These are phyloP conservation scores for Phytomonas francai DNA, from an alignment of 208 protist species.

Conservation along the genomic window DNA sequence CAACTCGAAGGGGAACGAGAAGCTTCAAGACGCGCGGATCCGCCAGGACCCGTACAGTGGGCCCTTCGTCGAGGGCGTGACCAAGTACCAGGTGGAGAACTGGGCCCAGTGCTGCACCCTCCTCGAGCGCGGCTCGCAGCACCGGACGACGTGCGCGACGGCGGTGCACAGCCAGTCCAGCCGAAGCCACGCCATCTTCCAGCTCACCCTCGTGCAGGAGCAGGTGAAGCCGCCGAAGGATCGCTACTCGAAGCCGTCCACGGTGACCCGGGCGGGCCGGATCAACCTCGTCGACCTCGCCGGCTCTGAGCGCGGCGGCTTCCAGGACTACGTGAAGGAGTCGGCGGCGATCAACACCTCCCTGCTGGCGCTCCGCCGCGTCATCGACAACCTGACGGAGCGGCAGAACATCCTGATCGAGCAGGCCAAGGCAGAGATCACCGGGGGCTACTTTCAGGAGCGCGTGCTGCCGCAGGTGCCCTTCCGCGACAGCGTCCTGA, in stretches of 20 bases:
- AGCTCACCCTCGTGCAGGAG: constrained; percentile 80
- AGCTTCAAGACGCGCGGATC: constrained; percentile 84
- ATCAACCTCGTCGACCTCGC: constrained; percentile 90
- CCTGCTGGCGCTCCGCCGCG: constrained; percentile 72
- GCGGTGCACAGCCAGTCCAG: constrained; percentile 86
- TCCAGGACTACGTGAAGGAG: constrained; percentile 88
- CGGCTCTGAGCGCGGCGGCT: constrained; percentile 85
- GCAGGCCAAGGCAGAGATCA: constrained; percentile 72
- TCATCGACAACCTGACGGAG: constrained; percentile 86
- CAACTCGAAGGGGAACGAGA: constrained; percentile 65
- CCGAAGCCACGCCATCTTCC: constrained; percentile 87
- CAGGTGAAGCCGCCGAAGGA: constrained; percentile 57
- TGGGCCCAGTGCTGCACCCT: constrained; percentile 82
- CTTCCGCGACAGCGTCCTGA: constrained; percentile 86
- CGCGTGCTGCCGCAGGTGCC: constrained; percentile 80
- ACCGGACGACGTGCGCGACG: constrained; percentile 91
- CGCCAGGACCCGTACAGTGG: constrained; percentile 81
- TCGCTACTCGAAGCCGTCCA: constrained; percentile 47
- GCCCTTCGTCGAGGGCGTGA: constrained; percentile 84
- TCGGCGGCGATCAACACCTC: constrained; percentile 89
- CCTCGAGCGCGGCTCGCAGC: constrained; percentile 82
- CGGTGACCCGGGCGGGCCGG: constrained; percentile 60
- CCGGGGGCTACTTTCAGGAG: constrained; percentile 40
- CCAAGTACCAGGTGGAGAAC: constrained; percentile 85
- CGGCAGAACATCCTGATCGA: constrained; percentile 88